Conservation (phyloP, 495 filamentous ascomycete species). For the Rhypophila decipiens region DNA sequence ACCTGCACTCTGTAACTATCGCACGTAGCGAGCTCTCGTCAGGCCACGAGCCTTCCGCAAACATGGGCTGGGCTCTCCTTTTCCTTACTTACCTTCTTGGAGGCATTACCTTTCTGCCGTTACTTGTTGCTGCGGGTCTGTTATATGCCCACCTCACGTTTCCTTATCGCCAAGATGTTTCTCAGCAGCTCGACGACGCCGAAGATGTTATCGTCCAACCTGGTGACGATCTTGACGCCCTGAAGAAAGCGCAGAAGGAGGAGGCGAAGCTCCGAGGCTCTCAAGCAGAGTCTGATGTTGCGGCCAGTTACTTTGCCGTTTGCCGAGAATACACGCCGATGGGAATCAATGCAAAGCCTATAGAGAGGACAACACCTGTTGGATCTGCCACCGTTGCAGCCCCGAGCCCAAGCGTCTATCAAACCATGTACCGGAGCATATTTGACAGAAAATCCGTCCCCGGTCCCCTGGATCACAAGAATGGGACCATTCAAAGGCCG, state of each 20-base stretch:
- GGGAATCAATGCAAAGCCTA: conserved; percentile 86
- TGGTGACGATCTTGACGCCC: conserved; percentile 41
- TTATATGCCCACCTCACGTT: conserved; percentile 65
- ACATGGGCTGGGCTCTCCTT: conserved; percentile 65
- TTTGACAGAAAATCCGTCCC: conserved; percentile 73
- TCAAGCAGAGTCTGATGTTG: conserved; percentile 70
- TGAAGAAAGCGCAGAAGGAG: conserved; percentile 38
- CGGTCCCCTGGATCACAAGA: conserved; percentile 42
- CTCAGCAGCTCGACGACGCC: conserved; percentile 14
- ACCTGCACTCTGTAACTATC: background rate
- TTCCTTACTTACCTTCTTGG: conserved; percentile 77
- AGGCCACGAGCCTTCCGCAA: conserved; percentile 21
- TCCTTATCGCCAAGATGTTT: conserved; percentile 41
- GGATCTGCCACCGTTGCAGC: conserved; percentile 58
- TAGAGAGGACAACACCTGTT: conserved; percentile 77
- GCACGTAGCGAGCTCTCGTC: background rate
- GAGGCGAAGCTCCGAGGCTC: conserved; percentile 35
- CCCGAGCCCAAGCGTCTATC: conserved; percentile 89
- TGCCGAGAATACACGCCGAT: conserved; percentile 87
- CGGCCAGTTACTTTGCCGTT: conserved; percentile 90
- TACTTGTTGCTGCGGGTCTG: conserved; percentile 58
- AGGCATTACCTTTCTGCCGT: conserved; percentile 83
- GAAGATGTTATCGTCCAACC: conserved; percentile 40
- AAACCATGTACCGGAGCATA: conserved; percentile 93
- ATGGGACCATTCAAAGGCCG: conserved; percentile 48